Base-by-base conservation (phyloP, 352 stramenopile species). In the Thraustochytrium sp. region DNA sequence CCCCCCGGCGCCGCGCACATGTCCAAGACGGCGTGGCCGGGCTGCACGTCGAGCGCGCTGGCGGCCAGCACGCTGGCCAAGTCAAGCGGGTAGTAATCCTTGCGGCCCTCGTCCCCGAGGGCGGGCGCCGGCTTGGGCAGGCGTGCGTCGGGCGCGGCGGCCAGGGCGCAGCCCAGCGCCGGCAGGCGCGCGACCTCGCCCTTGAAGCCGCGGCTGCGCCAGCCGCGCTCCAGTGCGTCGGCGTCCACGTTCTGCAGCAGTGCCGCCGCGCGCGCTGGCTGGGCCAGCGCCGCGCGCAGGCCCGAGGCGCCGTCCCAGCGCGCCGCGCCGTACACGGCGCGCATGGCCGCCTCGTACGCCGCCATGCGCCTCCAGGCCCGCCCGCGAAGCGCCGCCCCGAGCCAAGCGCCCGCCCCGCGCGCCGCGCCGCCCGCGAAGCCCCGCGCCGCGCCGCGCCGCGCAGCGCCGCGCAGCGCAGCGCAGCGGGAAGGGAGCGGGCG, bases 1-100 rank as follows among this genome's bases (percentile, higher is more conserved):
- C 93, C 89, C 8, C 95, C 94, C 18, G 95, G 95, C 61, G 92
- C 93, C 78, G 93, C 97, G 85, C 94, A 98, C 73, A 98, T 86
- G 88, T 98, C 94, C 54, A 98, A 87, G 3, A 98, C 91, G 62
- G 95, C 89, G n/a, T 95, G 89, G 62, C 91, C 89, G 82, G 89
- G 90, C 36, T 88, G 85, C 11, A 91, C 78, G 61, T 90, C 83
- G 26, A 95, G 85, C 49, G 92, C 62, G 31, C 46, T 16, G 13
- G 59, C 54, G 49, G 13, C 21, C 26, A 74, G n/a, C 8, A 82
- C 59, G 54, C 51, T 61, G 11, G 54, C 74, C 38, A 59, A 23
- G 3, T 77, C 54, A 13, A 82, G 40, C 40, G 59, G 59, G 36
- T 72, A 72, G 26, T 72, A 72, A 31, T 72, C 59, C 36, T 49